Evolutionary conservation across 192 early-diverging fungal species (phyloP).

Genomic region (Helicostylum pulchrum): DNA sequence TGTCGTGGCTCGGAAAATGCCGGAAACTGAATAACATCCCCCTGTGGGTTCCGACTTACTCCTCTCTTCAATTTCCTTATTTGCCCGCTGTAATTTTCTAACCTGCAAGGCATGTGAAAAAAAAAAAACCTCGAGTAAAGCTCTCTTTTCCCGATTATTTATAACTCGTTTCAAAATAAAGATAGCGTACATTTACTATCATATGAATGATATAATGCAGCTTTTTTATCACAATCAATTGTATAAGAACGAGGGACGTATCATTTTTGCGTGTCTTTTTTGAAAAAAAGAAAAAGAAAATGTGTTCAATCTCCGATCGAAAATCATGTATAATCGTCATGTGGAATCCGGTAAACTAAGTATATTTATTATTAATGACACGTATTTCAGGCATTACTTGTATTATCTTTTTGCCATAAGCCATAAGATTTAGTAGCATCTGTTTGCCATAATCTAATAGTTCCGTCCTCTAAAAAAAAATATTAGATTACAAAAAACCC

Average conservation of each 20-base stretch:
- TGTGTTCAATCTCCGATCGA: not conserved
- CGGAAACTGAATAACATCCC: not conserved
- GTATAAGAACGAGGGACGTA: too few species aligned
- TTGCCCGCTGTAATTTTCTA: not conserved
- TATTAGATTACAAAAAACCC: not conserved
- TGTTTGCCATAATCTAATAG: slow-evolving; percentile 88
- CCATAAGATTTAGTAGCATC: slow-evolving; percentile 78
- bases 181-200: not conserved
- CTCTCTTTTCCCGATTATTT: not conserved
- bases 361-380: not conserved
- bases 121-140: not conserved
- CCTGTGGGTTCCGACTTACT: not conserved
- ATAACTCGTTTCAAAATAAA: not conserved
- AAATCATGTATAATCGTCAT: not conserved
- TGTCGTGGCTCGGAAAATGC: not conserved
- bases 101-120: not conserved
- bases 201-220: not conserved
- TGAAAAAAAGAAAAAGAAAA: too few species aligned
- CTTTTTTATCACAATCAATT: not conserved
- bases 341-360: not conserved
- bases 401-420: slow-evolving; percentile 61
- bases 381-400: not conserved
- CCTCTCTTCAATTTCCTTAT: not conserved
- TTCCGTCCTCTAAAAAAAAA: slow-evolving; percentile 69
- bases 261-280: too few species aligned